A percentile compares a stretch with the other conserved stretches of the same genome.
Conservation (phyloP, 202 grass and related monocot genomes). For the Eragrostis tef region DNA sequence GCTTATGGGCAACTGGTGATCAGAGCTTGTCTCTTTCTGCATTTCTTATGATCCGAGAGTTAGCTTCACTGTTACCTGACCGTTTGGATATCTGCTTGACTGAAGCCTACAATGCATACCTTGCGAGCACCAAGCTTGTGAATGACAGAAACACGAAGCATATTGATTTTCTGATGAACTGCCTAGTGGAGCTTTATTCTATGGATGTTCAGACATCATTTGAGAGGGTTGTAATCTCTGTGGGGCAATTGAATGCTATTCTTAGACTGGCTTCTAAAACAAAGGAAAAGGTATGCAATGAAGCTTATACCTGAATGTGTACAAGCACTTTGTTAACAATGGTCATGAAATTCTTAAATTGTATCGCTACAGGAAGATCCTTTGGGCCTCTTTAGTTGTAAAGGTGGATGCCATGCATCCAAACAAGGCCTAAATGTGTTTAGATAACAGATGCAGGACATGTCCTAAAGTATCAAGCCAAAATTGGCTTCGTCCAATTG, state of each 20-base stretch:
- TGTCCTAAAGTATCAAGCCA: background rate
- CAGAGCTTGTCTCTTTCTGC: slow-evolving; percentile 67
- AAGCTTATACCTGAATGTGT: slow-evolving; percentile 7
- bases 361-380: background rate
- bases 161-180: slow-evolving; percentile 72
- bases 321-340: slow-evolving; percentile 5
- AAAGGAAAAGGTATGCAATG: slow-evolving; percentile 70
- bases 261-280: slow-evolving; percentile 68
- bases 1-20: slow-evolving; percentile 84
- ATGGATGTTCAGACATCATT: slow-evolving; percentile 77
- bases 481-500: background rate
- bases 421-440: background rate
- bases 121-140: slow-evolving; percentile 76
- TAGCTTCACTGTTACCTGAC: slow-evolving; percentile 67
- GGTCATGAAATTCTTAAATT: slow-evolving; percentile 24
- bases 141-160: slow-evolving; percentile 63
- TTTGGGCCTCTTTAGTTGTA: slow-evolving; percentile 14
- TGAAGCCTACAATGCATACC: slow-evolving; percentile 69
- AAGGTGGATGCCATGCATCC: background rate
- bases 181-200: slow-evolving; percentile 78
- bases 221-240: slow-evolving; percentile 56
- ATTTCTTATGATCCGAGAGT: slow-evolving; percentile 72
- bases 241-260: slow-evolving; percentile 72
- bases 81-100: slow-evolving; percentile 73
- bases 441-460: slow-evolving; percentile 32